Percentiles rank a stretch among this genome's conserved stretches.
Conservation (phyloP, 768 basidiomycete species). For the Pleurotus ostreatus region DNA sequence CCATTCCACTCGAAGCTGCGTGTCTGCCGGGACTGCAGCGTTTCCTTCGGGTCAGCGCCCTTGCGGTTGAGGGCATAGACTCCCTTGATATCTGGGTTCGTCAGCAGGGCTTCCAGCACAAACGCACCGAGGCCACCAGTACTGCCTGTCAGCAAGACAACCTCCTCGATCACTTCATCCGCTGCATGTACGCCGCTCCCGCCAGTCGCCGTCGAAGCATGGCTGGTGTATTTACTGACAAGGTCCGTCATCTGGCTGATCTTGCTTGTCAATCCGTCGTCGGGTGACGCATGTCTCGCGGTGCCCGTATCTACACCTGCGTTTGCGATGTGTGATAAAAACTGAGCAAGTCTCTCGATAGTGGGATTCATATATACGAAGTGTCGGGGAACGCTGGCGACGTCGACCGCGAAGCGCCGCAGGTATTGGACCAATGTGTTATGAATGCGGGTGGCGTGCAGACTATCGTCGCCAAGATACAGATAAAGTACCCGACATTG, state of each 20-base stretch:
- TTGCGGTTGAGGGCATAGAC: constrained; percentile 33
- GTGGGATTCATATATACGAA: constrained; percentile 18
- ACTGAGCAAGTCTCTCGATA: constrained; percentile 11
- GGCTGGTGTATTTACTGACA: constrained; percentile 20
- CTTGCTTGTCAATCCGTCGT: background rate
- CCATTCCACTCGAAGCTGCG: constrained; percentile 19
- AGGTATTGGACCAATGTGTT: constrained; percentile 27
- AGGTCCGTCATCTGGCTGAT: constrained; percentile 17
- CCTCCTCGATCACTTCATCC: constrained; percentile 11
- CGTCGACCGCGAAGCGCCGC: background rate
- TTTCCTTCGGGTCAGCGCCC: background rate
- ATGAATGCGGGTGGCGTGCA: constrained; percentile 28
- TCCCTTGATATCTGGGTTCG: constrained; percentile 17
- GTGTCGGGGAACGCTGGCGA: constrained; percentile 9
- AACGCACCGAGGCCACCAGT: constrained; percentile 33
- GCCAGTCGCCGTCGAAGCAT: constrained; percentile 8
- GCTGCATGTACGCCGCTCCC: background rate
- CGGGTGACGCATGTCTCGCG: constrained; percentile 6
- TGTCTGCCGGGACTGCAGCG: constrained; percentile 22
- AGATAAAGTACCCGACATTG: background rate
- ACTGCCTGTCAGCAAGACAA: constrained; percentile 30
- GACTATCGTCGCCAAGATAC: constrained; percentile 14
- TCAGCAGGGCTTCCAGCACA: constrained; percentile 25
- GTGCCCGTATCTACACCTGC: background rate
- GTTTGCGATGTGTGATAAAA: background rate